Evolutionary conservation across 768 basidiomycete species (phyloP).

Genomic region (Cyathus striatus): DNA sequence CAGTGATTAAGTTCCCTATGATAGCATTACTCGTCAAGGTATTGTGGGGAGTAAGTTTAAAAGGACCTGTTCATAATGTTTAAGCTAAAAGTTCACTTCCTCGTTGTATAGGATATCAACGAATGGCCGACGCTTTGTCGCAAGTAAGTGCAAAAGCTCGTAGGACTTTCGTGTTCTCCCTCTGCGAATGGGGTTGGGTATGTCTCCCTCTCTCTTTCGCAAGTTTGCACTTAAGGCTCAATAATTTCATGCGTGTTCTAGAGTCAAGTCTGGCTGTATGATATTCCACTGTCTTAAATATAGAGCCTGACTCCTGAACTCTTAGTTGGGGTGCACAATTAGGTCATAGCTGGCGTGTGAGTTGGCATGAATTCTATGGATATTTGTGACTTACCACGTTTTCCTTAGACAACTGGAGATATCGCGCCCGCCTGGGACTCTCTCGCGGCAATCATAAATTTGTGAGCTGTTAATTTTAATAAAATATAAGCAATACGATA

Average conservation of each 20-base stretch:
- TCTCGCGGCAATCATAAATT: constrained; percentile 53
- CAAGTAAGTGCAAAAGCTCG: constrained; percentile 39
- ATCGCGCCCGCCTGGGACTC: constrained; percentile 51
- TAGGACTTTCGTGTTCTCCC: constrained; percentile 48
- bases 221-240: background rate
- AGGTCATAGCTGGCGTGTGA: constrained; percentile 66
- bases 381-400: constrained; percentile 2
- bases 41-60: constrained; percentile 44
- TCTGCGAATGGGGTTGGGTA: constrained; percentile 67
- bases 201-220: constrained; percentile 8
- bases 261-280: constrained; percentile 52
- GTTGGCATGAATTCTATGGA: constrained; percentile 6
- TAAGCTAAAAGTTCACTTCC: background rate
- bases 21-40: constrained; percentile 50
- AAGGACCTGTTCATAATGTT: background rate
- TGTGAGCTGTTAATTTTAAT: too few relatives aligned
- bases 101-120: constrained; percentile 41
- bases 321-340: constrained; percentile 47
- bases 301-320: background rate
- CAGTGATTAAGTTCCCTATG: constrained; percentile 41
- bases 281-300: background rate
- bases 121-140: constrained; percentile 57
- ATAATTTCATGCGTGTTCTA: constrained; percentile 11
- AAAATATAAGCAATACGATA: too few relatives aligned
- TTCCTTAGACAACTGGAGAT: constrained; percentile 43